A percentile compares a stretch with the other conserved stretches of the same genome.
Evolutionary conservation across 176 grass and related monocot species (phyloP).

Genomic region (Lolium rigidum): DNA sequence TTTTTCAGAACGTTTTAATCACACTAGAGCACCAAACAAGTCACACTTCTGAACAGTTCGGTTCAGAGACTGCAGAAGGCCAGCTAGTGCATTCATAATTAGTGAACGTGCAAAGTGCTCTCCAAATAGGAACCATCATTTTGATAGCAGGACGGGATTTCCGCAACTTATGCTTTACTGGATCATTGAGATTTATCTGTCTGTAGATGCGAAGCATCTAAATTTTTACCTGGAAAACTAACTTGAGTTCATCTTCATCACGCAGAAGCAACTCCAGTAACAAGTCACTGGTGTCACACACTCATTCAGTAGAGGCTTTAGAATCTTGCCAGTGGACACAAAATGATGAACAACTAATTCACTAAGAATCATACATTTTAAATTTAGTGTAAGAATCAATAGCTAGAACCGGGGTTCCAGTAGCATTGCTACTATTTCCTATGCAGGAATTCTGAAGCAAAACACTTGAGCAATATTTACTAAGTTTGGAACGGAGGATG

Average conservation of each 20-base stretch:
- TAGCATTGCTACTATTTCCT: conserved; percentile 22
- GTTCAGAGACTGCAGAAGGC: conserved; percentile 5
- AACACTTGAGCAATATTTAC: neutral
- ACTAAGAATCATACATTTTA: conserved; percentile 48
- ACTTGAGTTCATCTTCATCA: conserved; percentile 71
- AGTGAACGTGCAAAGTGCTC: conserved; percentile 61
- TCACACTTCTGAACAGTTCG: conserved; percentile 3
- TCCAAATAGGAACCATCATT: conserved; percentile 87
- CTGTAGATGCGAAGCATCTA: neutral
- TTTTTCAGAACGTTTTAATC: neutral
- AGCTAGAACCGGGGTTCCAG: neutral
- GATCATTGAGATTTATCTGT: neutral
- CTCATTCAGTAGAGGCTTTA: conserved; percentile 78
- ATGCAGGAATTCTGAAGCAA: neutral
- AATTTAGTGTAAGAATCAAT: conserved; percentile 5
- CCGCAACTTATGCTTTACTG: conserved; percentile 52
- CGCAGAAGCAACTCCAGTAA: conserved; percentile 82
- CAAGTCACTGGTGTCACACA: conserved; percentile 78
- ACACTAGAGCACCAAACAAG: neutral
- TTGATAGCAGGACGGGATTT: conserved; percentile 71
- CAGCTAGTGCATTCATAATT: conserved; percentile 29
- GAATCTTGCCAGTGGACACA: conserved; percentile 76
- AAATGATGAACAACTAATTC: conserved; percentile 70
- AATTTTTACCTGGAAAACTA: conserved; percentile 79
- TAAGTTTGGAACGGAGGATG: too few relatives aligned